Base-by-base conservation (phyloP, 2,329 filamentous ascomycete species). In the Onygena corvina region DNA sequence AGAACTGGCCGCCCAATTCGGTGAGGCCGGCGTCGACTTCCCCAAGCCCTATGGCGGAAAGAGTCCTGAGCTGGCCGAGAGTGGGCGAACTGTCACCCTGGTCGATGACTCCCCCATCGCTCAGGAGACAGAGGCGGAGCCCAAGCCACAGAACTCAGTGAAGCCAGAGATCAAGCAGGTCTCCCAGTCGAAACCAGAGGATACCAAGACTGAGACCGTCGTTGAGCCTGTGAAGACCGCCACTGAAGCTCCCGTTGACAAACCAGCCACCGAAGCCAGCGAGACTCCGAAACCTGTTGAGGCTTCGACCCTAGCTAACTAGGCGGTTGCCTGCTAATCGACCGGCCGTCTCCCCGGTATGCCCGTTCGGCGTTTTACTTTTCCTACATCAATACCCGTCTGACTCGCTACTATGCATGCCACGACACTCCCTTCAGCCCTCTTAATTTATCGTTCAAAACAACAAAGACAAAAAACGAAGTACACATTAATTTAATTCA, bases 31-130 rank as follows among this genome's bases (percentile, higher is more conserved):
- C 9, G 70, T 76, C 44, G 74, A 76, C 40, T 69, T 95, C 45
- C 87, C 88, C 1, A 74, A 76, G 56, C 79, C 76, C 53, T 95
- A 95, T 61, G 90, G 89, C 50, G 90, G 89, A 21, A 80, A 81
- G 58, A 83, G 78, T 5, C 62, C 64, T 2, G 64, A 68, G n/a
- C 61, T 81, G 51, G 65, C 68, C 47, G 71, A 67, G 2, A 57
- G 51, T 33, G 65, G 60, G 8, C 55, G 57, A 16, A 61, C 61
- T 7, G 60, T 67, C 20, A 55, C 56, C 4, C 55, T 68, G 4
- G 51, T 53, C 12, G 52, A 60, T n/a, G 61, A 64, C 47, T 52
- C 40, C 20, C 36, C 52, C n/a, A 9, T 52, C 45, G 9, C 52
- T 4, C 50, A 55, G 42, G 53, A 55, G 30, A 34, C 53, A 14